These are phyloP conservation scores for Colletotrichum aenigma DNA, from an alignment of 2,329 filamentous ascomycete species.

Conservation along the genomic window DNA sequence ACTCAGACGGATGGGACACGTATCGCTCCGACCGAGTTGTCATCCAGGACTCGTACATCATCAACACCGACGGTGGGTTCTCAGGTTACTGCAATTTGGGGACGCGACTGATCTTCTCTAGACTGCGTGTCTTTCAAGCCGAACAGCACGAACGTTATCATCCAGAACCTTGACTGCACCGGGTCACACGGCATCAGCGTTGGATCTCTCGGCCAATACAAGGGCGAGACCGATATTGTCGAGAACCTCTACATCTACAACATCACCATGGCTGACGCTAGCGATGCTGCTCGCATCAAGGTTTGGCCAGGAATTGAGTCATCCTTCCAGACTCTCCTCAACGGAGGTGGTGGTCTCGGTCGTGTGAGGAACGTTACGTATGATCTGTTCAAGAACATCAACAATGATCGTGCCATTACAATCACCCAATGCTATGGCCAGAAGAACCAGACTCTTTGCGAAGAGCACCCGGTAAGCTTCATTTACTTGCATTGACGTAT, in stretches of 20 bases:
- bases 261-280: conserved; percentile 60
- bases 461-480: conserved; percentile 31
- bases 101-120: not conserved
- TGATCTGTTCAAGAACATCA: conserved; percentile 58
- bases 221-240: conserved; percentile 67
- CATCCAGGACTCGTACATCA: conserved; percentile 68
- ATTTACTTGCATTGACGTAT: fast-evolving
- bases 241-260: conserved; percentile 70
- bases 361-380: conserved; percentile 66
- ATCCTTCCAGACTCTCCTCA: conserved; percentile 59
- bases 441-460: conserved; percentile 30
- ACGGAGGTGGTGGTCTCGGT: conserved; percentile 63
- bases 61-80: conserved; percentile 60
- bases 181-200: conserved; percentile 75
- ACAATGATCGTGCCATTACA: conserved; percentile 66
- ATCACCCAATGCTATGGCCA: conserved; percentile 65
- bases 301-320: conserved; percentile 62
- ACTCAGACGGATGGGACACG: conserved; percentile 55
- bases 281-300: conserved; percentile 74
- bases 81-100: too few species aligned
- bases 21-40: conserved; percentile 67
- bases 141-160: conserved; percentile 70
- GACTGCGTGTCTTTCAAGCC: conserved; percentile 78
- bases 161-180: conserved; percentile 71
- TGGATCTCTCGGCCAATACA: conserved; percentile 74